Percentiles rank a stretch among this genome's conserved stretches.
These are phyloP conservation scores for Crithidia bombi DNA, from an alignment of 208 protist genomes.

Conservation along the genomic window DNA sequence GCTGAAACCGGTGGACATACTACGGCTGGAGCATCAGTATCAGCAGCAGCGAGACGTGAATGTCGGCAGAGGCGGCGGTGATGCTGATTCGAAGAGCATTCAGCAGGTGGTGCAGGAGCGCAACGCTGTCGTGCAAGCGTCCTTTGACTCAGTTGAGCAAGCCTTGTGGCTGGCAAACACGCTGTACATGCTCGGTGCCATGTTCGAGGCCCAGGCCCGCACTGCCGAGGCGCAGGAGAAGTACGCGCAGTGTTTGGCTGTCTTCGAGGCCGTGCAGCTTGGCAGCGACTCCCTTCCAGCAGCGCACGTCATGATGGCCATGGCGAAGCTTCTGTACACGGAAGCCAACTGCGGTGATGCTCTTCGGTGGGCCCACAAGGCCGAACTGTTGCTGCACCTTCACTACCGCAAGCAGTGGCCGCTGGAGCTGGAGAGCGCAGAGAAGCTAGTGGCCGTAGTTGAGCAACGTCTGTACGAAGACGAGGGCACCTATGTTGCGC, in stretches of 20 bases:
- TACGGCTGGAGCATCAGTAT: constrained; percentile 30
- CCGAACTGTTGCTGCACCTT: constrained; percentile 33
- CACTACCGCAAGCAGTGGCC: constrained; percentile 50
- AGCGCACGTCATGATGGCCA: constrained; percentile 36
- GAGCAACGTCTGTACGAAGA: constrained; percentile 42
- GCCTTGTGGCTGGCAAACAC: constrained; percentile 23
- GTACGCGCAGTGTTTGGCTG: constrained; percentile 51
- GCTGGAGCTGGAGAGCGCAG: constrained; percentile 34
- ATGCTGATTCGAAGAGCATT: background rate
- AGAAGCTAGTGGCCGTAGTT: constrained; percentile 32
- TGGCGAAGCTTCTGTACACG: constrained; percentile 59
- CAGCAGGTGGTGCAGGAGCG: constrained; percentile 25
- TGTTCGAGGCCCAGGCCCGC: constrained; percentile 46
- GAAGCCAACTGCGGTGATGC: constrained; percentile 53
- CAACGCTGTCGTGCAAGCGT: constrained; percentile 26
- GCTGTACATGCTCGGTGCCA: constrained; percentile 32
- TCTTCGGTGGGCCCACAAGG: constrained; percentile 43
- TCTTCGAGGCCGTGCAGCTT: constrained; percentile 50
- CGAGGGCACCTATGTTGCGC: constrained; percentile 54
- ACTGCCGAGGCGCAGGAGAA: constrained; percentile 40
- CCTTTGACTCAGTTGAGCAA: constrained; percentile 24
- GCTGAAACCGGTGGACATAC: constrained; percentile 52
- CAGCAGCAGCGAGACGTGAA: background rate
- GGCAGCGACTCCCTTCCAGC: constrained; percentile 34
- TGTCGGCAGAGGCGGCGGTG: background rate